These are phyloP conservation scores for Abrus pulchellus DNA, from an alignment of 306 rosid species.

Conservation along the genomic window DNA sequence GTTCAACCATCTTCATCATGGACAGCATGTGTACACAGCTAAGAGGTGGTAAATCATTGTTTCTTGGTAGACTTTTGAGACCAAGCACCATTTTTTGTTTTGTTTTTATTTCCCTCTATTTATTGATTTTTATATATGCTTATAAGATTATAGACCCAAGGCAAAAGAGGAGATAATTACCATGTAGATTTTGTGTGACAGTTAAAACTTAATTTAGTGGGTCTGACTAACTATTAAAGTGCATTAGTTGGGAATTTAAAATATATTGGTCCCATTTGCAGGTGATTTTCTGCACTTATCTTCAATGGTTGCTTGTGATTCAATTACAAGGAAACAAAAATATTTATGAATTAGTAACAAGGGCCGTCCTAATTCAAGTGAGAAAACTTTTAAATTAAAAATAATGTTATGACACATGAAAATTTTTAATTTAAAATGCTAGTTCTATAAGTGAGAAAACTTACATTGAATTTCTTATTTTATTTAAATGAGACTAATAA, in stretches of 20 bases:
- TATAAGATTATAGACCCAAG: not conserved
- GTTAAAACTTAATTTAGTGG: not conserved
- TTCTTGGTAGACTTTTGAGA: conserved; percentile 11
- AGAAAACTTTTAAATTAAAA: too few species aligned
- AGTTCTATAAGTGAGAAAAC: too few species aligned
- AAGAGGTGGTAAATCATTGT: conserved; percentile 47
- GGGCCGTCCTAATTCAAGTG: not conserved
- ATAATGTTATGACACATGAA: not conserved
- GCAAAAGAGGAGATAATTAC: not conserved
- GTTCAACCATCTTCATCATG: conserved; percentile 54
- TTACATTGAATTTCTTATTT: too few species aligned
- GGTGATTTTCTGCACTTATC: conserved; percentile 15
- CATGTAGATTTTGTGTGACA: not conserved
- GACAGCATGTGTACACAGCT: conserved; percentile 60
- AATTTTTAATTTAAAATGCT: too few species aligned
- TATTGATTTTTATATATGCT: not conserved
- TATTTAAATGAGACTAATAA: too few species aligned
- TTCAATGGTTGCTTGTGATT: conserved; percentile 27
- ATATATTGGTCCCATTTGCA: conserved; percentile 2
- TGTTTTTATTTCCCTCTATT: not conserved
- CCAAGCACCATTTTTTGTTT: not conserved
- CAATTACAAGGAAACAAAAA: conserved; percentile 27
- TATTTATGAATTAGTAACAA: not conserved
- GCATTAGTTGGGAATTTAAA: conserved; percentile 11
- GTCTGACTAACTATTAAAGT: conserved; percentile 3